Conservation (phyloP, 257 asterid species). For the Nicotiana tabacum region DNA sequence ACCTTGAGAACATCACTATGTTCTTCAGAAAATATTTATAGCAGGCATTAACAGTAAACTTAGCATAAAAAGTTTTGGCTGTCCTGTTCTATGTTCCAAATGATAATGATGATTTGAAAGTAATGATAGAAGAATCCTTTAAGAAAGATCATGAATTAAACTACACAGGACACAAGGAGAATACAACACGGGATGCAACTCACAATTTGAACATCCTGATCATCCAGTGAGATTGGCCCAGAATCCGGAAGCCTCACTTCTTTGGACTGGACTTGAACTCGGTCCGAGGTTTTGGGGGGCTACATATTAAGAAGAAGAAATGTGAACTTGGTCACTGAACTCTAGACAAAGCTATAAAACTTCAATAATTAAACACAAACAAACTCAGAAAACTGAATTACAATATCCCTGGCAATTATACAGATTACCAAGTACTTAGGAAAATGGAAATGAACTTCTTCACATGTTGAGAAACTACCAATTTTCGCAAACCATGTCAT, state of each 20-base stretch:
- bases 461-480: too few species aligned
- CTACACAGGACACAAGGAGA: neutral
- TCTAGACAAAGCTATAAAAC: neutral
- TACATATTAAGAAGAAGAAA: constrained; percentile 16
- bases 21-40: too few species aligned
- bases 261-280: constrained; percentile 78
- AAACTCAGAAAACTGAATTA: neutral
- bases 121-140: neutral
- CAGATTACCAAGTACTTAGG: too few species aligned
- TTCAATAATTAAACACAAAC: neutral
- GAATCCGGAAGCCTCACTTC: constrained; percentile 80
- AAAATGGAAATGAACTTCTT: too few species aligned
- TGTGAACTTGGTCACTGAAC: neutral
- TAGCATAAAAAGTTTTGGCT: neutral
- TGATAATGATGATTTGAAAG: neutral
- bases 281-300: constrained; percentile 85
- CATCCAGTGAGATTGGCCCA: constrained; percentile 73
- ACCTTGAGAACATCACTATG: too few species aligned
- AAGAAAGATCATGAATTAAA: neutral
- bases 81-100: neutral
- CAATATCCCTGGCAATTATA: too few species aligned
- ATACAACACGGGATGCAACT: constrained; percentile 29
- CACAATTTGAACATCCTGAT: constrained; percentile 84
- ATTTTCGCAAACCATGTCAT: too few species aligned
- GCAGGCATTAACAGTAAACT: too few species aligned